phyloP scores from a whole-genome alignment of 139 green algal species.

The Chlorella vulgaris region DNA sequence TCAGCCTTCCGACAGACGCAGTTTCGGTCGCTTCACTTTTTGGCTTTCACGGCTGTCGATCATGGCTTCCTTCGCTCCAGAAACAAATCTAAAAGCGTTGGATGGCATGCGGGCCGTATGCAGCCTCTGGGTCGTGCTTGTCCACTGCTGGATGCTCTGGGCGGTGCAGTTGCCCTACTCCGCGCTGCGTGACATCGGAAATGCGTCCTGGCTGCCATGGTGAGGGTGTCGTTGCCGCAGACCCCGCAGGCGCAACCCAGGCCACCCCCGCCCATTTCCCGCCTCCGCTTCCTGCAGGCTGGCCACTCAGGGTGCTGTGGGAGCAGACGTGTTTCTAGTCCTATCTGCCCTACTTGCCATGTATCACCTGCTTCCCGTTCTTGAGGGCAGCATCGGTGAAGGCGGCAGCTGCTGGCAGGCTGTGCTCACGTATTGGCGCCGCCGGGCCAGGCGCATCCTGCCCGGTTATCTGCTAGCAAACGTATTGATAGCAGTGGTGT shows the following conservation, averaged over 20 bases:
- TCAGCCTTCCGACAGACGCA: too few species aligned
- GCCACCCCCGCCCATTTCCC: neutral
- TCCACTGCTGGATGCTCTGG: neutral
- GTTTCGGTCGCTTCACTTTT: too few species aligned
- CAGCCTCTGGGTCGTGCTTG: neutral
- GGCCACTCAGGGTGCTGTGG: neutral
- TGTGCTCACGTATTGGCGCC: conserved; percentile 3
- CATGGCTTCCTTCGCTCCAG: too few species aligned
- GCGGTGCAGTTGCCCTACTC: neutral
- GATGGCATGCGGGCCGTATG: neutral
- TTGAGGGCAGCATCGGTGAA: neutral
- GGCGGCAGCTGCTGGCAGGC: neutral
- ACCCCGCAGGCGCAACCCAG: too few species aligned
- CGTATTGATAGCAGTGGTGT: neutral
- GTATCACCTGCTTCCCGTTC: neutral
- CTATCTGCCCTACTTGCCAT: neutral
- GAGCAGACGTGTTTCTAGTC: neutral
- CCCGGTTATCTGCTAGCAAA: neutral
- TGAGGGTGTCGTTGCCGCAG: too few species aligned
- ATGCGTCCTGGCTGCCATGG: neutral
- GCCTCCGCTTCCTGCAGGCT: neutral
- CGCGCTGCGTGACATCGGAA: neutral
- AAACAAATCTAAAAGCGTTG: too few species aligned
- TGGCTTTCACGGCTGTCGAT: too few species aligned
- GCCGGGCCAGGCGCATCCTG: conserved; percentile 5